phyloP scores from a whole-genome alignment of 169 alveolate species.

The Neospora caninum region DNA sequence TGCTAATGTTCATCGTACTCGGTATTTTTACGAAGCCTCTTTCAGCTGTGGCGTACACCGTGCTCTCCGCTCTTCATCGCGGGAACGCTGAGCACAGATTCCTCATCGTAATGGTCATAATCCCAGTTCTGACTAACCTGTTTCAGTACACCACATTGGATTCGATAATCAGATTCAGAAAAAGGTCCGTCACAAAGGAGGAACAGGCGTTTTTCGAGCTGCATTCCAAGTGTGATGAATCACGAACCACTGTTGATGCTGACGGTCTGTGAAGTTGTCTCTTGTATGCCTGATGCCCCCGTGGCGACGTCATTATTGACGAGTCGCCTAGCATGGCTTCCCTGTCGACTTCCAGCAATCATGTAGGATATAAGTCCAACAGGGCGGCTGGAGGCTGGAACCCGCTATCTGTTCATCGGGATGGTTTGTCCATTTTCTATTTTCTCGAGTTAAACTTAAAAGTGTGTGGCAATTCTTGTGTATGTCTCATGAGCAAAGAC shows the following conservation, averaged over 20 bases:
- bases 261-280: slow-evolving; percentile 1
- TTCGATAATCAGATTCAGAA: slow-evolving; percentile 4
- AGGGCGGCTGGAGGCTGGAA: too few relatives aligned
- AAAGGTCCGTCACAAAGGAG: neutral
- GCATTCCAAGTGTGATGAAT: neutral
- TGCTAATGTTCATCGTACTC: slow-evolving; percentile 6
- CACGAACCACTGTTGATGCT: neutral
- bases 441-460: too few relatives aligned
- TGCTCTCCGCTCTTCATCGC: neutral
- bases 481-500: too few relatives aligned
- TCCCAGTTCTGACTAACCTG: slow-evolving; percentile 5
- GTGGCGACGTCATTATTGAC: too few relatives aligned
- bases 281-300: too few relatives aligned
- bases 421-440: too few relatives aligned
- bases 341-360: too few relatives aligned
- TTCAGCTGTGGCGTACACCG: neutral
- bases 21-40: neutral
- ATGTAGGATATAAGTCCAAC: too few relatives aligned
- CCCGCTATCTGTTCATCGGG: too few relatives aligned
- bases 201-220: neutral
- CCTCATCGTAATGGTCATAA: neutral
- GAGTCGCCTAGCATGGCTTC: too few relatives aligned
- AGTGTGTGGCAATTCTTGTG: too few relatives aligned
- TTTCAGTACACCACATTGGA: slow-evolving; percentile 12
- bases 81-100: neutral